Base-by-base conservation (phyloP, 192 early-diverging fungal genomes). In the Coemansia sp. region DNA sequence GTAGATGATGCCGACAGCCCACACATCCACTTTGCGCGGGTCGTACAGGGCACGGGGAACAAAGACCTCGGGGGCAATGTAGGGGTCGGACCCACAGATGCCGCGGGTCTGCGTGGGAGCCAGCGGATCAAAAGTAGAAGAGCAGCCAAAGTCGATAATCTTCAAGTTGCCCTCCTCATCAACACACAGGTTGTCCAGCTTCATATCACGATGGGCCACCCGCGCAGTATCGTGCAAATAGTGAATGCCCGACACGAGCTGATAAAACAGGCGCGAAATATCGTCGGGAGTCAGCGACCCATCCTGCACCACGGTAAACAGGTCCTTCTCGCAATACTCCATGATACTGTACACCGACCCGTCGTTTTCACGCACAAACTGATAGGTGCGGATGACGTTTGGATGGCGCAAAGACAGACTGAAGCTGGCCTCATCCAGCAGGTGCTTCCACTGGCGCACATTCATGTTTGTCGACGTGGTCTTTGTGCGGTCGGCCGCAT, bases 21-120 rank as follows among this genome's bases (percentile, higher is more conserved):
- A 97, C 5, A 95, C 71, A 63, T 97, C 94, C 4, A 91, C 87
- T 40, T 79, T 62, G 55, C 93, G 84, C 13, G 87, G 81, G 51
- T 97, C 92, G 64, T 97, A 93, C 53, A 78, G 65, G 0, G 78
- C 74, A 19, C 54, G 60, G 11, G 71, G 62, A 10, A 58, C 53
- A 59, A 91, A 89, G 24, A 84, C 77, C 62, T 96, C 95, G 28
- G 95, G 95, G 0, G 91, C 89, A 73, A 98, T 95, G 74, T 98
- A 98, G 8, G 95, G 93, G 46, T 93, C 93, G 9, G 87, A 90
- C 0, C 95, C 95, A 65, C 82, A 90, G 22, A 92, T 73, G 17
- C 94, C 95, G 67, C 74, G 78, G 15, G 90, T 89, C 29, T 85
- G 83, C 18, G 82, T 46, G 72, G 87, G 53, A 62, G 46, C 51